These are phyloP conservation scores for Aplosporella prunicola DNA, from an alignment of 2,329 filamentous ascomycete genomes.

Conservation along the genomic window DNA sequence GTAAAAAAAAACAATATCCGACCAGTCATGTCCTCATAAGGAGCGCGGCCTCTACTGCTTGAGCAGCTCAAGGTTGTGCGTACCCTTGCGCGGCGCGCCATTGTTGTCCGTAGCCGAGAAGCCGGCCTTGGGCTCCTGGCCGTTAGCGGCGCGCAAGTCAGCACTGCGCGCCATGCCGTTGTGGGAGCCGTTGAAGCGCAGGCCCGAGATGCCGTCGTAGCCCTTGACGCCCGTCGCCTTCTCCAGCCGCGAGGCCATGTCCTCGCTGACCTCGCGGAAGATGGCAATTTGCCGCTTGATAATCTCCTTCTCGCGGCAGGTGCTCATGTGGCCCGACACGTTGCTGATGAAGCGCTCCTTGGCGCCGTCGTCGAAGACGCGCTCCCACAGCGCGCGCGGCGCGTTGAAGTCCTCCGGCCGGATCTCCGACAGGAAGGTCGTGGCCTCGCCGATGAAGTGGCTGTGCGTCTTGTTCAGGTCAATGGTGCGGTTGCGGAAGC, in stretches of 20 bases:
- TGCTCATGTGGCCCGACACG: constrained; percentile 51
- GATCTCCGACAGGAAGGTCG: constrained; percentile 44
- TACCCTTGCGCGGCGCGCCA: constrained; percentile 39
- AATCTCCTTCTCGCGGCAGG: constrained; percentile 49
- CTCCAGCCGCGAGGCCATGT: constrained; percentile 49
- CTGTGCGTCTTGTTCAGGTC: constrained; percentile 43
- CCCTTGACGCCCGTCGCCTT: constrained; percentile 55
- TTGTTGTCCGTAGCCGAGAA: constrained; percentile 33
- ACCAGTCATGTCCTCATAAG: too few species aligned
- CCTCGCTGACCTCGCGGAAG: constrained; percentile 52
- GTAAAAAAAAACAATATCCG: too few species aligned
- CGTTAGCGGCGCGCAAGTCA: constrained; percentile 42
- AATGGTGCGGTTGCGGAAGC: constrained; percentile 37
- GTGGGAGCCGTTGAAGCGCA: constrained; percentile 52
- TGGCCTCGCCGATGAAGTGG: constrained; percentile 40
- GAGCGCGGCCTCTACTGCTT: too few species aligned
- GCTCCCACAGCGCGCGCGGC: constrained; percentile 50
- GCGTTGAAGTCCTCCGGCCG: constrained; percentile 46
- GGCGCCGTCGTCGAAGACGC: constrained; percentile 50
- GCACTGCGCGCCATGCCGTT: constrained; percentile 49
- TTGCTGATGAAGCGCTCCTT: constrained; percentile 51
- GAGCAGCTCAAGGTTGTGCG: too few species aligned
- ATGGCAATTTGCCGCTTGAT: constrained; percentile 57
- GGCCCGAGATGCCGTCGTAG: constrained; percentile 45
- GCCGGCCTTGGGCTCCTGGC: constrained; percentile 30